phyloP scores from a whole-genome alignment of 2,329 filamentous ascomycete genomes.

The Aspergillus hortae region DNA sequence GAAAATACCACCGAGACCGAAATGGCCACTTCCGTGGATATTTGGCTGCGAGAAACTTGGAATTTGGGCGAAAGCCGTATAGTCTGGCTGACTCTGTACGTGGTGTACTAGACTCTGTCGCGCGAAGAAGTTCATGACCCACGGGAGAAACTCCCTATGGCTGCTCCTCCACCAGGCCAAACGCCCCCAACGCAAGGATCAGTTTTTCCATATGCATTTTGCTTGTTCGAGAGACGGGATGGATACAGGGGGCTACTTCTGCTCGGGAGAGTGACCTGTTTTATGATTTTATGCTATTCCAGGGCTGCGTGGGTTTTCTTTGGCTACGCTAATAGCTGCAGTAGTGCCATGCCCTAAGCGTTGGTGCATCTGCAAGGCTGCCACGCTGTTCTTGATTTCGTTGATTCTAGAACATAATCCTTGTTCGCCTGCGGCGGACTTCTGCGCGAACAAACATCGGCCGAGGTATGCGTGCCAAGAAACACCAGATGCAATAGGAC shows the following conservation, averaged over 20 bases:
- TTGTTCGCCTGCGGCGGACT: no score
- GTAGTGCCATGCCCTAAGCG: no score
- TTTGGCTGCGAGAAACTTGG: constrained; percentile 13
- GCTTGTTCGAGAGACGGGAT: background rate
- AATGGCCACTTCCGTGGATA: constrained; percentile 14
- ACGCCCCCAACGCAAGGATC: constrained; percentile 6
- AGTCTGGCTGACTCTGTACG: constrained; percentile 14
- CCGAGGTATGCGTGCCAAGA: no score
- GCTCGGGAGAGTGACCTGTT: background rate
- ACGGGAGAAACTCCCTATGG: constrained; percentile 15
- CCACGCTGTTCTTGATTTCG: no score
- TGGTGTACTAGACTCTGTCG: constrained; percentile 13
- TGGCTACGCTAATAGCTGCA: background rate
- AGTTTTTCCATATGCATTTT: constrained; percentile 9
- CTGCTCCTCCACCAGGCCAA: constrained; percentile 5
- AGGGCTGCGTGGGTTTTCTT: background rate
- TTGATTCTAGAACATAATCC: no score
- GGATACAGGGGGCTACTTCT: background rate
- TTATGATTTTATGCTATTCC: background rate
- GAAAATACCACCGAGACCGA: constrained; percentile 14
- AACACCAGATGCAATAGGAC: no score
- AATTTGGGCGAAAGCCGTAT: constrained; percentile 14
- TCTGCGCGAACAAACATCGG: no score
- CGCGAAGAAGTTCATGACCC: constrained; percentile 17
- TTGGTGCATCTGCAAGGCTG: no score